Conservation (phyloP, 805 yeast species). For the Lachancea sp. region DNA sequence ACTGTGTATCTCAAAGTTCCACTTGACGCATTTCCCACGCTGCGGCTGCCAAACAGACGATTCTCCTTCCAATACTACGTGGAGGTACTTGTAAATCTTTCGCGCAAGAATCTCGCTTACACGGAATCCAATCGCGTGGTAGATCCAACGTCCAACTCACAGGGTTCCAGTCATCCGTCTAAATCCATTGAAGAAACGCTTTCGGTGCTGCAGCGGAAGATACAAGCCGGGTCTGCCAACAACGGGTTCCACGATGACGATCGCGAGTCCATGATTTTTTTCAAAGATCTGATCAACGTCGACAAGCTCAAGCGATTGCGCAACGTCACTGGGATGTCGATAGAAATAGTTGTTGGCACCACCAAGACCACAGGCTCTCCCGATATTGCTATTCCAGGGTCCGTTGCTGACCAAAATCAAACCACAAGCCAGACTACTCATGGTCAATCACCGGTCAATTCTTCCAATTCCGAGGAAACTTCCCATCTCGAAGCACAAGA, state of each 20-base stretch:
- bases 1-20: slow-evolving; percentile 68
- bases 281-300: slow-evolving; percentile 57
- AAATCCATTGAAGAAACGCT: slow-evolving; percentile 6
- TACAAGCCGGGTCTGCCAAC: background rate
- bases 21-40: slow-evolving; percentile 80
- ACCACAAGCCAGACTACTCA: background rate
- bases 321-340: slow-evolving; percentile 73
- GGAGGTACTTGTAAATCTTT: slow-evolving; percentile 75
- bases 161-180: slow-evolving; percentile 3
- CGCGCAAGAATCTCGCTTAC: slow-evolving; percentile 46
- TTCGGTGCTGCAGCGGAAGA: slow-evolving; percentile 2
- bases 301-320: slow-evolving; percentile 69
- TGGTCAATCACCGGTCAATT: slow-evolving; percentile 3
- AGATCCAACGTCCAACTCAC: slow-evolving; percentile 10
- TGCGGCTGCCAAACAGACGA: slow-evolving; percentile 48
- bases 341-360: slow-evolving; percentile 78
- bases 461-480: background rate
- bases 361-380: slow-evolving; percentile 35
- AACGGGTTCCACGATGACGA: slow-evolving; percentile 15
- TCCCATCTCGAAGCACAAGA: background rate
- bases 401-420: slow-evolving; percentile 11
- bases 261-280: slow-evolving; percentile 23
- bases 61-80: slow-evolving; percentile 80
- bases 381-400: slow-evolving; percentile 8
- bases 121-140: slow-evolving; percentile 29